Evolutionary conservation across 2,329 filamentous ascomycete species (phyloP).

Genomic region (Aspergillaceae sp.): DNA sequence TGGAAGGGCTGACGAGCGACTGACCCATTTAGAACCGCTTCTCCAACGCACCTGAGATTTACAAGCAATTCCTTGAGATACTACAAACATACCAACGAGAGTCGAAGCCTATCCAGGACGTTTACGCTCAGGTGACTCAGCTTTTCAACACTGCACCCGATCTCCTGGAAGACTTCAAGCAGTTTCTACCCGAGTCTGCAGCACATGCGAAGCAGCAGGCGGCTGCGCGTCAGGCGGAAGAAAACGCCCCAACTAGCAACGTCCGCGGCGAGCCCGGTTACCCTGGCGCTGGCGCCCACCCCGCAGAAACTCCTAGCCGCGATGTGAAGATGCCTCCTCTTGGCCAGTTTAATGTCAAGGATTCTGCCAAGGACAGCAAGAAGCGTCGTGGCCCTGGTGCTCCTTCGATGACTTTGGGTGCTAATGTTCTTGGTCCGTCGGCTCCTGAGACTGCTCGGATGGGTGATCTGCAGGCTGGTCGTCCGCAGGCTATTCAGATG

Average conservation of each 20-base stretch:
- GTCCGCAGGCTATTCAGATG: slow-evolving; percentile 30
- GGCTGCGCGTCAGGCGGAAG: slow-evolving; percentile 55
- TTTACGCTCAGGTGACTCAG: slow-evolving; percentile 92
- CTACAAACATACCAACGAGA: slow-evolving; percentile 96
- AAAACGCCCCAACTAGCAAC: slow-evolving; percentile 59
- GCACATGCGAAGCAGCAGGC: slow-evolving; percentile 57
- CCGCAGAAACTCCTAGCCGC: slow-evolving; percentile 45
- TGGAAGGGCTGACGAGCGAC: neutral
- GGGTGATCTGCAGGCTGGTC: slow-evolving; percentile 25
- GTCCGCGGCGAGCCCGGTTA: slow-evolving; percentile 47
- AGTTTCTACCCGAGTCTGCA: slow-evolving; percentile 88
- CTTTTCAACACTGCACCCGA: slow-evolving; percentile 91
- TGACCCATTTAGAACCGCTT: slow-evolving; percentile 68
- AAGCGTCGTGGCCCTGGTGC: slow-evolving; percentile 62
- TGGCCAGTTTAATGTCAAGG: slow-evolving; percentile 81
- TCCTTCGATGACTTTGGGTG: slow-evolving; percentile 24
- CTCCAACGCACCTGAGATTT: slow-evolving; percentile 92
- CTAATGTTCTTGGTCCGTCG: slow-evolving; percentile 23
- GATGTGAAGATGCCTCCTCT: slow-evolving; percentile 74
- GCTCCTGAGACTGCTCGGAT: slow-evolving; percentile 24
- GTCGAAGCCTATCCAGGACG: slow-evolving; percentile 96
- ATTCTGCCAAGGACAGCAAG: slow-evolving; percentile 81
- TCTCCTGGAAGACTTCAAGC: slow-evolving; percentile 94
- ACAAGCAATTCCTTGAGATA: slow-evolving; percentile 98
- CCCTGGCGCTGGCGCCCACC: slow-evolving; percentile 31